A percentile compares a stretch with the other conserved stretches of the same genome.
These are phyloP conservation scores for Sapria himalayana DNA, from an alignment of 345 rosid species.

Conservation along the genomic window DNA sequence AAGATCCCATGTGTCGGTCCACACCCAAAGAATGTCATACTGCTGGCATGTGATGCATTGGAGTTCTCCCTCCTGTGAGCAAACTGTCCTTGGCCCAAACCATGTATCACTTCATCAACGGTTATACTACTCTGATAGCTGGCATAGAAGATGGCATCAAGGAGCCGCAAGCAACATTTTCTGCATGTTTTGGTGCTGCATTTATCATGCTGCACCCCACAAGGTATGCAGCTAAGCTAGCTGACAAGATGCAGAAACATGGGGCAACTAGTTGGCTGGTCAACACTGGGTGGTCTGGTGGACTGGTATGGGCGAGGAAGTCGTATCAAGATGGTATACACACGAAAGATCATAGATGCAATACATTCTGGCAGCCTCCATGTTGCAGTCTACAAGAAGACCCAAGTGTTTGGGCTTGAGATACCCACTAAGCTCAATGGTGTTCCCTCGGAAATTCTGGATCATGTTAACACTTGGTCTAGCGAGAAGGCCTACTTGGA, in stretches of 20 bases:
- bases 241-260: slow-evolving; percentile 83
- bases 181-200: slow-evolving; percentile 97
- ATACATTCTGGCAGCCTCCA: slow-evolving; percentile 64
- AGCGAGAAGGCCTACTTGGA: slow-evolving; percentile 66
- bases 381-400: slow-evolving; percentile 47
- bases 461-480: slow-evolving; percentile 59
- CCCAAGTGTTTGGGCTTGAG: slow-evolving; percentile 62
- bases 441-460: slow-evolving; percentile 70
- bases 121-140: slow-evolving; percentile 96
- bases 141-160: slow-evolving; percentile 88
- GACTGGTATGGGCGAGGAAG: slow-evolving; percentile 73
- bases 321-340: slow-evolving; percentile 69
- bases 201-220: slow-evolving; percentile 96
- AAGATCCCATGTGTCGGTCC: slow-evolving; percentile 85
- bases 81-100: slow-evolving; percentile 75
- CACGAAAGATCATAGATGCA: slow-evolving; percentile 79
- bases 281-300: slow-evolving; percentile 97
- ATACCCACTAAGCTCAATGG: slow-evolving; percentile 62
- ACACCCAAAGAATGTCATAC: slow-evolving; percentile 79
- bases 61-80: slow-evolving; percentile 98
- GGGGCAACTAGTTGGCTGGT: slow-evolving; percentile 98
- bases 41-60: slow-evolving; percentile 90
- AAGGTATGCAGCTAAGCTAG: slow-evolving; percentile 89
- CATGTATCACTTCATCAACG: slow-evolving; percentile 96
- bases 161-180: slow-evolving; percentile 82